These are phyloP conservation scores for Orychophragmus violaceus DNA, from an alignment of 345 rosid genomes.

Conservation along the genomic window DNA sequence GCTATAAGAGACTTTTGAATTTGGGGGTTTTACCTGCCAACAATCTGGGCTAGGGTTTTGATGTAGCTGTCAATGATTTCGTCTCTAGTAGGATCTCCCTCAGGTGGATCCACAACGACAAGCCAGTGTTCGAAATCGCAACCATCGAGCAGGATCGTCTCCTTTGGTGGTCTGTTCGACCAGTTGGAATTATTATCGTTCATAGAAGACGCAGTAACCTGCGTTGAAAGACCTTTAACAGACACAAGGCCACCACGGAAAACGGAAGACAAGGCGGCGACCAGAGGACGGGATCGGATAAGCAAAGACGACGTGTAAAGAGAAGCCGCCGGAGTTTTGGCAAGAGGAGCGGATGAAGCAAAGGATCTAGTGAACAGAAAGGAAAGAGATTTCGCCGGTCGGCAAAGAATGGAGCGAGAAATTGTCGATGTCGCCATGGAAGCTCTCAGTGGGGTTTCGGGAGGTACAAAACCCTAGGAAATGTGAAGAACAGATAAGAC, in stretches of 20 bases:
- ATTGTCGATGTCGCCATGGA: conserved; percentile 43
- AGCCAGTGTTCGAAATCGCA: conserved; percentile 98
- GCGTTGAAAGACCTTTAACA: conserved; percentile 39
- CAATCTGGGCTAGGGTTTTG: conserved; percentile 60
- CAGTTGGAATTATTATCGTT: conserved; percentile 74
- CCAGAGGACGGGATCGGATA: conserved; percentile 13
- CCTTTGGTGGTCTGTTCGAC: conserved; percentile 90
- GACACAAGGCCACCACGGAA: conserved; percentile 25
- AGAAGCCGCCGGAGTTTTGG: conserved; percentile 14
- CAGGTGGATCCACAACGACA: conserved; percentile 67
- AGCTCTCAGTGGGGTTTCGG: conserved; percentile 13
- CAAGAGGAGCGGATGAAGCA: conserved; percentile 20
- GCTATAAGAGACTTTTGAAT: background rate
- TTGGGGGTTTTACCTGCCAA: conserved; percentile 55
- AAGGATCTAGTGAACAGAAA: conserved; percentile 14
- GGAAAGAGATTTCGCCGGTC: conserved; percentile 34
- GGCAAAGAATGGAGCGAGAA: conserved; percentile 37
- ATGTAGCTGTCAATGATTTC: conserved; percentile 73
- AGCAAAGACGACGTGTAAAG: conserved; percentile 24
- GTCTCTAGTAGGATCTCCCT: conserved; percentile 67
- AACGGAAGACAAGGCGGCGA: conserved; percentile 10
- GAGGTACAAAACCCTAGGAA: conserved; percentile 19
- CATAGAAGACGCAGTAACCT: conserved; percentile 55
- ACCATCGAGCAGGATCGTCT: conserved; percentile 84
- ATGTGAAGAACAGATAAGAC: background rate